A percentile compares a stretch with the other conserved stretches of the same genome.
phyloP scores from a whole-genome alignment of 1,284 basidiomycete genomes.

The Leccinum ponderosum region DNA sequence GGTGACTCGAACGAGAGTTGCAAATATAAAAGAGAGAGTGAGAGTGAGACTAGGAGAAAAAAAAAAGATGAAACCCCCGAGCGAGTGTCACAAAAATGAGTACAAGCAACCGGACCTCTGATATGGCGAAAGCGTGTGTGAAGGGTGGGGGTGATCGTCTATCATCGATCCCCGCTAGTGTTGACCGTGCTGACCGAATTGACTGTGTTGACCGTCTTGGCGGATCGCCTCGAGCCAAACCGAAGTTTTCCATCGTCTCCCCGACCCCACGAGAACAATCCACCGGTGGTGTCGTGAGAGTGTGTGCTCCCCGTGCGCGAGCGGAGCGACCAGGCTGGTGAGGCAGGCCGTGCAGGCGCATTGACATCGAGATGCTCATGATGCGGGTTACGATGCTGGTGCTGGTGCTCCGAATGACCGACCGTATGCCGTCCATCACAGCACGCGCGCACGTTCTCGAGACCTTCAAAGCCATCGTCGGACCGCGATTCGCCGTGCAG shows the following conservation, averaged over 20 bases:
- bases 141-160: background rate
- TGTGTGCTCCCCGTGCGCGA: slow-evolving; percentile 69
- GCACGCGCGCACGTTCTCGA: slow-evolving; percentile 94
- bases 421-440: slow-evolving; percentile 92
- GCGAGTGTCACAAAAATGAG: slow-evolving; percentile 5
- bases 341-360: slow-evolving; percentile 61
- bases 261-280: slow-evolving; percentile 66
- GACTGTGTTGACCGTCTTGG: slow-evolving; percentile 46
- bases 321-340: slow-evolving; percentile 81
- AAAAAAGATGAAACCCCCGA: background rate
- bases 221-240: slow-evolving; percentile 69
- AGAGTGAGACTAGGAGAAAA: background rate
- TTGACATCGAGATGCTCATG: slow-evolving; percentile 47
- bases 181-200: slow-evolving; percentile 10
- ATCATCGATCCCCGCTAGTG: slow-evolving; percentile 29
- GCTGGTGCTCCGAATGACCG: slow-evolving; percentile 37
- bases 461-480: slow-evolving; percentile 86
- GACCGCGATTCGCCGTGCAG: slow-evolving; percentile 73
- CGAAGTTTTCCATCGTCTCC: slow-evolving; percentile 58
- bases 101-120: slow-evolving; percentile 1
- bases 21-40: slow-evolving; percentile 7
- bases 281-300: slow-evolving; percentile 58
- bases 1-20: slow-evolving; percentile 21
- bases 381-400: slow-evolving; percentile 40
- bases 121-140: background rate